Conservation (phyloP, 352 stramenopile species). For the Thraustochytrium sp. region DNA sequence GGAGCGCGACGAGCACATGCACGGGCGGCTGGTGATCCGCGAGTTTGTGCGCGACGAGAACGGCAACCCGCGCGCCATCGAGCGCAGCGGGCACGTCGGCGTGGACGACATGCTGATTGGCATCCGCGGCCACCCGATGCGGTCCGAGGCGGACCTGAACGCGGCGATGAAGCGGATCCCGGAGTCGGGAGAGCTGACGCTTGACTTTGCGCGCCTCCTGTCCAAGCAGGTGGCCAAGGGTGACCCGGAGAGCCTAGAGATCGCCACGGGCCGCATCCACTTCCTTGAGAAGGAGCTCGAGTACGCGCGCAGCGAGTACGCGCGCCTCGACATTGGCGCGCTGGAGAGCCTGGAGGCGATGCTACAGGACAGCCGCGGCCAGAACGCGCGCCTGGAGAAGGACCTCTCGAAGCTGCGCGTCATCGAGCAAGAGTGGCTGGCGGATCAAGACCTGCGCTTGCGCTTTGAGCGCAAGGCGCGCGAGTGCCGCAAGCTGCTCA, state of each 20-base stretch:
- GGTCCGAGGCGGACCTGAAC: not conserved
- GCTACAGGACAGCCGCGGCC: not conserved
- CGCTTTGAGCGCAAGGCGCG: conserved; percentile 24
- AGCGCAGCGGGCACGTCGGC: conserved; percentile 29
- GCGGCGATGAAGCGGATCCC: not conserved
- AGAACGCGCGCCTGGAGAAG: not conserved
- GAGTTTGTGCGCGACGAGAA: conserved; percentile 26
- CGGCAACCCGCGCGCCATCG: not conserved
- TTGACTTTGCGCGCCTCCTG: conserved; percentile 22
- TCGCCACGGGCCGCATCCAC: not conserved
- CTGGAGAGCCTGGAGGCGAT: conserved; percentile 31
- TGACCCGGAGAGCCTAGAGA: not conserved
- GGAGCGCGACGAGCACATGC: not conserved
- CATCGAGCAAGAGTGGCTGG: not conserved
- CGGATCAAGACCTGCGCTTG: not conserved
- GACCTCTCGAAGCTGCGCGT: not conserved
- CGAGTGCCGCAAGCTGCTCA: conserved; percentile 30
- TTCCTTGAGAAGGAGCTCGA: conserved; percentile 34
- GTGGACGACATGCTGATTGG: conserved; percentile 8
- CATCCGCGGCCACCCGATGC: not conserved
- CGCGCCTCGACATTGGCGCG: conserved; percentile 36
- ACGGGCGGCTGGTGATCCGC: not conserved
- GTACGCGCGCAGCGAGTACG: conserved; percentile 31
- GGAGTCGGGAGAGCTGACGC: not conserved
- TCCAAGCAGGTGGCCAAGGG: not conserved